Conservation (phyloP, 768 basidiomycete species). For the Amanita subjunquillea region DNA sequence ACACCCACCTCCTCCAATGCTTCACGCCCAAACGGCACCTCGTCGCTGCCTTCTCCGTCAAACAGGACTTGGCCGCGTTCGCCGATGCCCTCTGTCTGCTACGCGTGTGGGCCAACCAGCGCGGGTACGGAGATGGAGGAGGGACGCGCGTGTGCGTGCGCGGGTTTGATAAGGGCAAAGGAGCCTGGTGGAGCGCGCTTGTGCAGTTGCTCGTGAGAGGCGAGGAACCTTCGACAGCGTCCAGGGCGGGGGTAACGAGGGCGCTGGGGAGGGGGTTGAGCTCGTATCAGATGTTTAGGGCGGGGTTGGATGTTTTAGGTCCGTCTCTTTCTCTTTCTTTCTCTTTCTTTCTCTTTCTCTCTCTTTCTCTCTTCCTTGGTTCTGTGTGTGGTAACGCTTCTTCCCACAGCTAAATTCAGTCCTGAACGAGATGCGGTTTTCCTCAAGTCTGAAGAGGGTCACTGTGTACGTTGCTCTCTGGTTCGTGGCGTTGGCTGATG, state of each 20-base stretch:
- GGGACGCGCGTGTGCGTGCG: slow-evolving; percentile 38
- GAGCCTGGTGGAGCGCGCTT: slow-evolving; percentile 59
- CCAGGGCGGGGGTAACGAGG: slow-evolving; percentile 29
- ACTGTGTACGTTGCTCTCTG: slow-evolving; percentile 30
- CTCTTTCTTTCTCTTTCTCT: too few species aligned
- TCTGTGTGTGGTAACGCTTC: too few species aligned
- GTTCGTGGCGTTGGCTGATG: too few species aligned
- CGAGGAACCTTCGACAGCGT: slow-evolving; percentile 32
- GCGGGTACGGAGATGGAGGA: slow-evolving; percentile 58
- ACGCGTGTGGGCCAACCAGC: slow-evolving; percentile 83
- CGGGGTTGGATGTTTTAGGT: slow-evolving; percentile 79
- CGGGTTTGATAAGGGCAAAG: slow-evolving; percentile 55
- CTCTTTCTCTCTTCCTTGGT: too few species aligned
- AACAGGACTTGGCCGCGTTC: slow-evolving; percentile 53
- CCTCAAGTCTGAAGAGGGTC: slow-evolving; percentile 43
- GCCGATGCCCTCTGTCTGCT: slow-evolving; percentile 68
- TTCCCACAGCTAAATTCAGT: slow-evolving; percentile 46
- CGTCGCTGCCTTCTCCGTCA: slow-evolving; percentile 40
- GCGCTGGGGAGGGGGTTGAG: slow-evolving; percentile 74
- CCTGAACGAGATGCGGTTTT: slow-evolving; percentile 49
- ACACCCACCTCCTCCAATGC: slow-evolving; percentile 54
- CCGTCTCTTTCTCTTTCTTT: slow-evolving; percentile 13
- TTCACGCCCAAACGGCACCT: slow-evolving; percentile 41
- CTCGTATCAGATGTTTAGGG: slow-evolving; percentile 85
- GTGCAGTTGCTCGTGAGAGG: slow-evolving; percentile 55